These are phyloP conservation scores for Cicer chorassanicum DNA, from an alignment of 306 rosid genomes.

Conservation along the genomic window DNA sequence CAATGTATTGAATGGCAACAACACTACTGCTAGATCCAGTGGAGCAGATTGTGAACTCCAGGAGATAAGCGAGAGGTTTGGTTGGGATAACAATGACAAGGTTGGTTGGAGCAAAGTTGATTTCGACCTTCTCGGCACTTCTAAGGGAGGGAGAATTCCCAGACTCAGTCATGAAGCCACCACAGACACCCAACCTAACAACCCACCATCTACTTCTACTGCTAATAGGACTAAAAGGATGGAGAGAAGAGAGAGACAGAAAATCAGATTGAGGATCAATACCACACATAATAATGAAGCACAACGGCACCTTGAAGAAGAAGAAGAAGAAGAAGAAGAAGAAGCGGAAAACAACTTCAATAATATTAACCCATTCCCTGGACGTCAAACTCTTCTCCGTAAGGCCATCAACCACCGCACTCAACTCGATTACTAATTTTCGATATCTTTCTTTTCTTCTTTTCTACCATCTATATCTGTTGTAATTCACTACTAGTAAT, in stretches of 20 bases:
- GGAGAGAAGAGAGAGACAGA: slow-evolving; percentile 50
- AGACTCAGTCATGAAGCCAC: slow-evolving; percentile 10
- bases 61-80: slow-evolving; percentile 63
- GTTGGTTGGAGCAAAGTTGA: slow-evolving; percentile 59
- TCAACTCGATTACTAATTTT: too few relatives aligned
- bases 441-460: too few relatives aligned
- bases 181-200: background rate
- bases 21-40: background rate
- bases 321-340: background rate
- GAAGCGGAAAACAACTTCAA: background rate
- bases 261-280: slow-evolving; percentile 3
- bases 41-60: slow-evolving; percentile 46
- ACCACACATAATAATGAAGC: background rate
- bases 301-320: background rate
- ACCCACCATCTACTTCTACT: background rate
- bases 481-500: too few relatives aligned
- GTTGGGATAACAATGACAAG: slow-evolving; percentile 68
- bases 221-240: slow-evolving; percentile 10
- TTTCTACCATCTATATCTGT: too few relatives aligned
- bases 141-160: slow-evolving; percentile 65
- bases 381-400: slow-evolving; percentile 48
- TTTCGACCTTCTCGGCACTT: slow-evolving; percentile 72
- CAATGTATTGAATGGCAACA: slow-evolving; percentile 44
- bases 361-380: slow-evolving; percentile 51
- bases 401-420: background rate